Evolutionary conservation across 345 rosid genomes (phyloP), one percentile per base, ranked within the genome.

Genomic region (Euphorbia pulcherrima): DNA sequence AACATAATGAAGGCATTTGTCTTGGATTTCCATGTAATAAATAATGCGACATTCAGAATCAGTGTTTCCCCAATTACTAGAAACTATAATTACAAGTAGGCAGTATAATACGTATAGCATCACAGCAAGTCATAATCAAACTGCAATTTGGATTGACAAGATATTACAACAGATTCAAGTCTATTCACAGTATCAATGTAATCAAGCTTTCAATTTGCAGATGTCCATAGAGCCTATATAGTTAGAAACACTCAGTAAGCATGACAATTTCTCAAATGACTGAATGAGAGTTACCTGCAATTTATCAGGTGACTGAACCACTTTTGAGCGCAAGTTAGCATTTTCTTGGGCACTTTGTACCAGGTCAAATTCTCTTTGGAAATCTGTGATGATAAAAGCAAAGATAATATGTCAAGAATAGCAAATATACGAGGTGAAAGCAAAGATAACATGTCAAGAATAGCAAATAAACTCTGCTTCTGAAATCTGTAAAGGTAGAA

Each of bases 231-330:
- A n/a, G 27, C 40, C 18, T 35, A 16, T 12, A 62, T 13, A 21
- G 37, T 62, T 16, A 56, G 18, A 47, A 26, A 61, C 51, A 46
- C n/a, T 48, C 21, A 11, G 21, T 63, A 21, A 37, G 60, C 65
- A 37, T n/a, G 9, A 44, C 17, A 14, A n/a, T 69, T 58, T 21
- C 58, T 33, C 48, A 52, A 48, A 50, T 23, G 29, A 27, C 14
- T 29, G 46, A 37, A 28, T 64, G 29, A 47, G 60, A 37, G 24
- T 27, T 55, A 91, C 99, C 99, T 87, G 96, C 76, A 89, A 76
- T 71, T 94, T 94, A 73, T 89, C 96, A 17, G 99, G 97, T 33
- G 99, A 94, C 52, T 91, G 97, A 76, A 94, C 96, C 69, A 94
- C 85, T 78, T 81, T 88, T 51, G 93, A 85, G 13, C 92, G 84